Evolutionary conservation across 441 rosid genomes (phyloP).

Genomic region (Mallotus japonicus): DNA sequence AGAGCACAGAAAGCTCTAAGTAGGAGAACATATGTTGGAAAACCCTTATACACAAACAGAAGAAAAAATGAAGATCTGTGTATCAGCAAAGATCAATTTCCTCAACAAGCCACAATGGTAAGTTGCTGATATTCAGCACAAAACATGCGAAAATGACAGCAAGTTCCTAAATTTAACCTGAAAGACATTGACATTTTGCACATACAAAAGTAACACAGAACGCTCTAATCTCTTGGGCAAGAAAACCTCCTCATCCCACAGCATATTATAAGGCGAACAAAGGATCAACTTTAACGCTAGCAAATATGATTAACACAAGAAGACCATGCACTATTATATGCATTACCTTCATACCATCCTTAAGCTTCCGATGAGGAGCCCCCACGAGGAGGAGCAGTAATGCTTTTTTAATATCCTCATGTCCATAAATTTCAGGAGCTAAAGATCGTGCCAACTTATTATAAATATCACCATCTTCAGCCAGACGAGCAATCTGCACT

Average conservation of each 20-base stretch:
- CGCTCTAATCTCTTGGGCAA: neutral
- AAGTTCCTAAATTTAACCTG: no score
- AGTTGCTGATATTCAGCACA: neutral
- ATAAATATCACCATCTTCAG: conserved; percentile 98
- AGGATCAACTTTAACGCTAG: neutral
- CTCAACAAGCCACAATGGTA: neutral
- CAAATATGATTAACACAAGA: neutral
- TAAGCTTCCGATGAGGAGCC: conserved; percentile 94
- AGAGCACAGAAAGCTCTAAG: neutral
- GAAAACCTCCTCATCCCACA: neutral
- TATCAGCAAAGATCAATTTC: conserved; percentile 4
- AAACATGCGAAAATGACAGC: no score
- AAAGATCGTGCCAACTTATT: conserved; percentile 85
- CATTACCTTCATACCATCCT: conserved; percentile 98
- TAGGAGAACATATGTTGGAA: neutral
- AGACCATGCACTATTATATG: conserved; percentile 1
- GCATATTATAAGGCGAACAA: neutral
- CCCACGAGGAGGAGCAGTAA: conserved; percentile 97
- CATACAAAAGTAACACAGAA: no score
- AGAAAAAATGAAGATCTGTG: neutral
- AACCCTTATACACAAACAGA: neutral
- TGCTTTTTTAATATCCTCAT: conserved; percentile 95
- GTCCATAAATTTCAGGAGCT: conserved; percentile 99
- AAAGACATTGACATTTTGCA: no score
- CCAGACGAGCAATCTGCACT: conserved; percentile 77